Evolutionary conservation across 805 yeast genomes (phyloP), one percentile per base, ranked within the genome.

Genomic region (Candida patagonica): DNA sequence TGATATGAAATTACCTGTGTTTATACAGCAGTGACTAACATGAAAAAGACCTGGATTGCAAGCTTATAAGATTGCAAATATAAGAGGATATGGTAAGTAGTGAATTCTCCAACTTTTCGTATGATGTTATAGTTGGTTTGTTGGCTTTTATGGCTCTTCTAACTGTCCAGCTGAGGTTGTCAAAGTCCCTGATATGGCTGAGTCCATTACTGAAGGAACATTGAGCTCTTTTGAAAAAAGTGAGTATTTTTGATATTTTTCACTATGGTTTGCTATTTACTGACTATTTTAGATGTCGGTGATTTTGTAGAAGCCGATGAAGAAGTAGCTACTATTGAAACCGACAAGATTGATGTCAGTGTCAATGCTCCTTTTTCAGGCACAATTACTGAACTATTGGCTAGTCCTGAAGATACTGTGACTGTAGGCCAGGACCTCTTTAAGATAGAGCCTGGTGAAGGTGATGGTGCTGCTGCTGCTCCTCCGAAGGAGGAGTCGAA

Each of bases 121-220:
- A 15, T 26, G 32, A 12, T 3, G n/a, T 4, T 7, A 15, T 15
- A 12, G 15, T 15, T 16, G 17, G 10, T 12, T 30, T 13, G 24
- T 33, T 22, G n/a, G n/a, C n/a, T n/a, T n/a, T n/a, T n/a, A n/a
- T n/a, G n/a, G n/a, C n/a, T n/a, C n/a, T n/a, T 23, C 37, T 33
- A 33, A 33, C 35, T 33, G 9, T 13, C 4, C 13, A 21, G 65
- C 66, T 43, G 59, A 62, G 42, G 53, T 56, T 36, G 94, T 89
- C 39, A 84, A 87, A 63, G 97, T 92, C 17, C 98, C 98, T 36
- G 94, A 85, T 49, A 87, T 92, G 96, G 97, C 98, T 32, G 98
- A 92, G 67, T 88, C 96, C 37, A 80, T 92, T 58, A 85, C 96
- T 30, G 98, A 92, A 65, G 98, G 98, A 60, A 85, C 97, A 37